phyloP scores from a whole-genome alignment of 2,329 filamentous ascomycete genomes.

The Sarocladiaceae sp. region DNA sequence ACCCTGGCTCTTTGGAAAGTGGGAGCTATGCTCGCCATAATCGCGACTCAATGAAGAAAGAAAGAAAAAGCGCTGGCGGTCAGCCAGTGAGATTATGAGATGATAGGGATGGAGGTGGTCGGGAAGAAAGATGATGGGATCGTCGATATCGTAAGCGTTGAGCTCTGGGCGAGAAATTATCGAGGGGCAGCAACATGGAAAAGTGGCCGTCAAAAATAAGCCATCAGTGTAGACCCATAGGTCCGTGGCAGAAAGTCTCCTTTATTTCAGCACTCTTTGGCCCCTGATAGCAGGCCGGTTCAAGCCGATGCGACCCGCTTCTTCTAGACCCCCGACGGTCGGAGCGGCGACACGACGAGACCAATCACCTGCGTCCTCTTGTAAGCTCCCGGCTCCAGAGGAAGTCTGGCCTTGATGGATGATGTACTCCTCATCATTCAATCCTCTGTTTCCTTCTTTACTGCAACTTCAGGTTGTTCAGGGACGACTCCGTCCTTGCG shows the following conservation, averaged over 20 bases:
- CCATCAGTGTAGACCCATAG: too few relatives aligned
- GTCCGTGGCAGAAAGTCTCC: too few relatives aligned
- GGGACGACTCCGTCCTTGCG: too few relatives aligned
- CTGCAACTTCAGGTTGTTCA: too few relatives aligned
- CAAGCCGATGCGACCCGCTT: conserved; percentile 8
- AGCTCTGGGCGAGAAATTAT: conserved; percentile 9
- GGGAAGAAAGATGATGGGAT: background rate
- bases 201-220: background rate
- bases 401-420: too few relatives aligned
- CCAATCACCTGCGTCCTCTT: conserved; percentile 4
- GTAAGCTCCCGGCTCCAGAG: too few relatives aligned
- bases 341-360: background rate
- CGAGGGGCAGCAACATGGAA: background rate
- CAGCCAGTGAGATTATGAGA: background rate
- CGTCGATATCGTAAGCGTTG: background rate
- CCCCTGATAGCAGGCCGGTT: conserved; percentile 5
- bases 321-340: background rate
- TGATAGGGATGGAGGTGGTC: conserved; percentile 1
- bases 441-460: too few relatives aligned
- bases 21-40: conserved; percentile 35
- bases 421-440: too few relatives aligned
- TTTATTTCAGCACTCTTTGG: background rate
- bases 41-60: conserved; percentile 2
- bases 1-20: conserved; percentile 35
- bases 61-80: background rate